Evolutionary conservation across 2,329 filamentous ascomycete genomes (phyloP), one percentile per base, ranked within the genome.

Genomic region (Aspergillus ochraceoroseus): DNA sequence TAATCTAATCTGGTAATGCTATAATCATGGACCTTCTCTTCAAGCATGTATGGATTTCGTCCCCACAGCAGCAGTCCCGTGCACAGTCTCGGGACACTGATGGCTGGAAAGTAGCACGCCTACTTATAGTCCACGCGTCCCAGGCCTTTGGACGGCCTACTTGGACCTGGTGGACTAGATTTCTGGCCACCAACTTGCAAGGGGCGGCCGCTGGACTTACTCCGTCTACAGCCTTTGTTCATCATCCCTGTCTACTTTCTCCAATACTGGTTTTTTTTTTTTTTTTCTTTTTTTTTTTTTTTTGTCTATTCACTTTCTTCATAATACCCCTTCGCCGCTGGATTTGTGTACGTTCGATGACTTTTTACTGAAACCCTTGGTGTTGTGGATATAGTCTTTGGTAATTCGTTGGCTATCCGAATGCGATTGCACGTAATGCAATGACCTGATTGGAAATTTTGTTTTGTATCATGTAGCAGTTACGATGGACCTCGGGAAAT

Each of bases 321-420:
- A 47, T 55, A 63, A 63, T 63, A 63, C 59, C 59, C 59, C 55
- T 52, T 53, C 45, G 50, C 44, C 51, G 49, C 47, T 53, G 49
- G 44, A 56, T 48, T 53, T 53, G 44, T 55, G 47, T 59, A 59
- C 46, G 52, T 58, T 58, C 43, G 39, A 54, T 51, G 51, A 51
- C 38, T 34, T 46, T n/a, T 57, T 45, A 47, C 51, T 49, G 54
- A 56, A 47, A n/a, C n/a, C 47, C 41, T 49, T 43, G 43, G 43
- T 50, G 43, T 49, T 50, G 46, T 42, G 43, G 50, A 34, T 35
- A 40, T 44, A 32, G 43, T 17, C 27, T 38, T n/a, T 36, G 45
- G 25, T 49, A 49, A 39, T 51, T 43, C 39, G 36, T 33, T 44
- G 20, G 40, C 18, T 38, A 34, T 38, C 31, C 30, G 19, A 33